A percentile compares a stretch with the other conserved stretches of the same genome.
These are phyloP conservation scores for Suillus subaureus DNA, from an alignment of 768 basidiomycete genomes.

Conservation along the genomic window DNA sequence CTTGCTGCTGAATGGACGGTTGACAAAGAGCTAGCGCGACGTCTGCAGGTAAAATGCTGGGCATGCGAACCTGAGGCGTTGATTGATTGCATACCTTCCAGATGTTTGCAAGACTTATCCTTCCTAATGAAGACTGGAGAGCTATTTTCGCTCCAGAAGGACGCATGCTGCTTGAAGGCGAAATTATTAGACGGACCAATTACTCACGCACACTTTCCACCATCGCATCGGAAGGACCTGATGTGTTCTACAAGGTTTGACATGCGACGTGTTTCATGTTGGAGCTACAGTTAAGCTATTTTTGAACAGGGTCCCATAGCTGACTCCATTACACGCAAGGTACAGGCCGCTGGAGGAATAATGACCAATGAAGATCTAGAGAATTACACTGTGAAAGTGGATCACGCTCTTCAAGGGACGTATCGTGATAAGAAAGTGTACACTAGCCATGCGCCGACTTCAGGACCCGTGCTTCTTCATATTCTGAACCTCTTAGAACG, in stretches of 20 bases:
- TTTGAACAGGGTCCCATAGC: conserved; percentile 72
- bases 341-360: conserved; percentile 75
- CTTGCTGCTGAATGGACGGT: conserved; percentile 84
- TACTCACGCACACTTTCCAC: conserved; percentile 74
- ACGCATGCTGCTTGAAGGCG: conserved; percentile 69
- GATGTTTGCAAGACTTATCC: conserved; percentile 58
- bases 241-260: conserved; percentile 78
- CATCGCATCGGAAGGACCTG: conserved; percentile 77
- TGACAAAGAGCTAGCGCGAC: conserved; percentile 70
- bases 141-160: conserved; percentile 84
- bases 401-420: conserved; percentile 73
- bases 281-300: conserved; percentile 18
- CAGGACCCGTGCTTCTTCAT: conserved; percentile 87
- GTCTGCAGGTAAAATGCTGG: conserved; percentile 59
- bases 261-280: conserved; percentile 14
- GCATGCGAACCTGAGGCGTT: conserved; percentile 2
- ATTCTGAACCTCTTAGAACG: conserved; percentile 90
- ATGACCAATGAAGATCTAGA: conserved; percentile 74
- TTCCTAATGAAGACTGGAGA: conserved; percentile 72
- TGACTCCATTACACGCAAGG: conserved; percentile 72
- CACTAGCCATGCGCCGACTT: conserved; percentile 82
- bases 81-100: conserved; percentile 20
- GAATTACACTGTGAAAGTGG: conserved; percentile 67
- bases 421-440: conserved; percentile 82
- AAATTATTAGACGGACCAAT: conserved; percentile 69